Evolutionary conservation across 2,329 filamentous ascomycete species (phyloP).

Genomic region (Nemania diffusa): DNA sequence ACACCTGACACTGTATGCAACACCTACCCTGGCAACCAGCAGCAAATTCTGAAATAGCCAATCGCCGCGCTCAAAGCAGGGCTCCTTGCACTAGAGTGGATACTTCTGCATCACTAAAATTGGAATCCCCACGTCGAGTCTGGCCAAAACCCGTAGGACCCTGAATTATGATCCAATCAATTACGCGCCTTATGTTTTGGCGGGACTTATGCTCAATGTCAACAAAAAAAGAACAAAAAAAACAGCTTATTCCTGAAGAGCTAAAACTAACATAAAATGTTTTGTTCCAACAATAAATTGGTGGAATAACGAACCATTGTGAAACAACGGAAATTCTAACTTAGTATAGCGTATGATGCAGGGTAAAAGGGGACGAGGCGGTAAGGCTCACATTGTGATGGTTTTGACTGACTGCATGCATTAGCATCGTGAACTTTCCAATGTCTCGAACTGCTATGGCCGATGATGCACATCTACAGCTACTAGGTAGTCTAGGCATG

Average conservation of each 20-base stretch:
- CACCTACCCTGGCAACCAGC: not conserved
- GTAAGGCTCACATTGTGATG: conserved; percentile 15
- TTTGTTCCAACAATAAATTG: not conserved
- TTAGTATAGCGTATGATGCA: not conserved
- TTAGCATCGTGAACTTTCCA: conserved; percentile 24
- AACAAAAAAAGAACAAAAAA: conserved; percentile 16
- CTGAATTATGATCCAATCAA: conserved; percentile 28
- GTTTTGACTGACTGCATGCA: conserved; percentile 19
- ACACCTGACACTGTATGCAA: not conserved
- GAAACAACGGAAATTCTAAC: not conserved
- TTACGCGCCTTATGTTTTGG: conserved; percentile 24
- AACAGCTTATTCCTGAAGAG: not conserved
- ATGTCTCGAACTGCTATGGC: not conserved
- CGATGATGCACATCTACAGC: conserved; percentile 2
- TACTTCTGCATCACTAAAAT: conserved; percentile 31
- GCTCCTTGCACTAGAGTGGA: conserved; percentile 1
- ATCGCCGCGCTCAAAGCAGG: conserved; percentile 12
- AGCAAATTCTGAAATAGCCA: conserved; percentile 2
- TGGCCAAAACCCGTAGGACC: conserved; percentile 1
- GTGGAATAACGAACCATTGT: not conserved
- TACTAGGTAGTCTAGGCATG: not conserved
- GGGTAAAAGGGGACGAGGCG: conserved; percentile 14
- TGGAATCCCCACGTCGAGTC: conserved; percentile 22
- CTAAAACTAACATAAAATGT: conserved; percentile 1
- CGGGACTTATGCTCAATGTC: conserved; percentile 25